Evolutionary conservation across 1,284 basidiomycete genomes (phyloP).

Genomic region (Fomitopsis betulina): DNA sequence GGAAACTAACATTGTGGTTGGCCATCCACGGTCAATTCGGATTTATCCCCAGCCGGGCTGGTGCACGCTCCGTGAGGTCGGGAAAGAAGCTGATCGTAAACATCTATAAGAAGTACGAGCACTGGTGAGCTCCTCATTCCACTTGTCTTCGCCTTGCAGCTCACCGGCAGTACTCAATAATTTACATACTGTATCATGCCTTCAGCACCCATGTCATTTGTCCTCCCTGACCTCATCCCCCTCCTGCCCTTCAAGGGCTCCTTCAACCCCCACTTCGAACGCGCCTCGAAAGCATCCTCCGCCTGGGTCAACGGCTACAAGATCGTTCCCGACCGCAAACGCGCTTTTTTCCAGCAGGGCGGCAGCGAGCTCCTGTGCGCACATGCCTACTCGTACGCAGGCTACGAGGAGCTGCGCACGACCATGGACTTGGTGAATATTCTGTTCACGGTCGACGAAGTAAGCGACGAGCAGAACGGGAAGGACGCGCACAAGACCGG

Average conservation of each 20-base stretch:
- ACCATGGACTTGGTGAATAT: conserved; percentile 64
- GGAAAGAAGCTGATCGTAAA: neutral
- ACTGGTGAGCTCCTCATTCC: neutral
- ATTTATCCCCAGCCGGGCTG: neutral
- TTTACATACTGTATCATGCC: conserved; percentile 20
- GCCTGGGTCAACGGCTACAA: conserved; percentile 61
- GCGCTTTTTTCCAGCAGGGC: conserved; percentile 54
- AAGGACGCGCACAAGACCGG: conserved; percentile 51
- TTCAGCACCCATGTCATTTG: conserved; percentile 34
- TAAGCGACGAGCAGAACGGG: conserved; percentile 63
- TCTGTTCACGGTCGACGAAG: conserved; percentile 66
- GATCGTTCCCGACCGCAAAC: conserved; percentile 56
- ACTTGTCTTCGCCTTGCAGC: neutral
- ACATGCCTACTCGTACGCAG: conserved; percentile 57
- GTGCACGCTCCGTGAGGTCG: neutral
- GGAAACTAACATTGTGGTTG: neutral
- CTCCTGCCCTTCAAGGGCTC: conserved; percentile 41
- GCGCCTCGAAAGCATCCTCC: conserved; percentile 50
- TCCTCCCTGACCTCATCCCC: conserved; percentile 53
- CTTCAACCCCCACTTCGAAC: conserved; percentile 51
- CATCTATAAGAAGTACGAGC: neutral
- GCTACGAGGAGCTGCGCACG: conserved; percentile 53
- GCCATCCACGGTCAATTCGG: neutral
- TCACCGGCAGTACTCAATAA: conserved; percentile 5
- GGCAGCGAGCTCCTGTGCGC: conserved; percentile 61